These are phyloP conservation scores for Fusarium sarcochroum DNA, from an alignment of 2,329 filamentous ascomycete species.

Conservation along the genomic window DNA sequence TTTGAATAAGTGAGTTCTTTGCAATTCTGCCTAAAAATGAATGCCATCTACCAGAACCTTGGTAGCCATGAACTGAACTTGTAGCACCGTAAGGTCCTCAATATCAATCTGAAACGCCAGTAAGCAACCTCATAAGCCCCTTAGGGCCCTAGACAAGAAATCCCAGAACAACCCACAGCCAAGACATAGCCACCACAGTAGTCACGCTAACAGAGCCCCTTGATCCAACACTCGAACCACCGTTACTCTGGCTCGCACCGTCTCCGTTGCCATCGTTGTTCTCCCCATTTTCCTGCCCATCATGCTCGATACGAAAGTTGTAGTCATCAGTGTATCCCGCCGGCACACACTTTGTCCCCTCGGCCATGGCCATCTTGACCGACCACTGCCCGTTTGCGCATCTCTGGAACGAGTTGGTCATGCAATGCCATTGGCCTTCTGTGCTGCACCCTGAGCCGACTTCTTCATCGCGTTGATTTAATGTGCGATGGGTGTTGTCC, in stretches of 20 bases:
- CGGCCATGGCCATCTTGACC: constrained; percentile 57
- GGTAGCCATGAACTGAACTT: not conserved
- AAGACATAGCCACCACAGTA: constrained; percentile 1
- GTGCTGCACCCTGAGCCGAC: constrained; percentile 58
- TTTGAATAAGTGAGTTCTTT: not conserved
- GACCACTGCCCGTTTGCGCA: constrained; percentile 65
- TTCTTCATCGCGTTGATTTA: constrained; percentile 47
- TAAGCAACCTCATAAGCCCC: not conserved
- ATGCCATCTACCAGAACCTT: not conserved
- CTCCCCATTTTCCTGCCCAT: constrained; percentile 27
- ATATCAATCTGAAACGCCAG: not conserved
- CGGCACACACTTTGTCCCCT: constrained; percentile 63
- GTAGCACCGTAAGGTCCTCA: not conserved
- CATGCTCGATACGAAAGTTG: constrained; percentile 55
- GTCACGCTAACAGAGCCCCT: not conserved
- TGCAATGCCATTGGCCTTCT: constrained; percentile 70
- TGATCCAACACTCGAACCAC: constrained; percentile 17
- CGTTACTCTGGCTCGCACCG: constrained; percentile 20
- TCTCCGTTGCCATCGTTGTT: not conserved
- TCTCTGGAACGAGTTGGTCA: constrained; percentile 64
- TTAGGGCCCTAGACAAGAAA: not conserved
- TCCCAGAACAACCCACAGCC: constrained; percentile 18
- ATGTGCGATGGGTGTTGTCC: not conserved
- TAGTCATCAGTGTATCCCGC: constrained; percentile 56
- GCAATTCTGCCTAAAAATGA: not conserved